A percentile compares a stretch with the other conserved stretches of the same genome.
These are phyloP conservation scores for Ceratocystis eucalypticola DNA, from an alignment of 2,329 filamentous ascomycete species.

Conservation along the genomic window DNA sequence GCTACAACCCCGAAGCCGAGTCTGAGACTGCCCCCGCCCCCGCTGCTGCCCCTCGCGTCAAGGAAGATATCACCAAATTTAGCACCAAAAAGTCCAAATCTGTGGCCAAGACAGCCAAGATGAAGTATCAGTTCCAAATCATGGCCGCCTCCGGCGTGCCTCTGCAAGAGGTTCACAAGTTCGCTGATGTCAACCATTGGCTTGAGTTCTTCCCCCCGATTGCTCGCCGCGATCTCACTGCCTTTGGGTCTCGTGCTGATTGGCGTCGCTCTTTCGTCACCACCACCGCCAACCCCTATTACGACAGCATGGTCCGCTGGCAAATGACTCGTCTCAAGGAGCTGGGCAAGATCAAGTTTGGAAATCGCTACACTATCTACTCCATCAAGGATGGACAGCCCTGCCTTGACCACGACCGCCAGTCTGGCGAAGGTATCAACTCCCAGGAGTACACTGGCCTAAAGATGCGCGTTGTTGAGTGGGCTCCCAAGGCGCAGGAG, in stretches of 20 bases:
- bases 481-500: constrained; percentile 62
- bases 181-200: constrained; percentile 86
- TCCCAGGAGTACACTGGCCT: constrained; percentile 87
- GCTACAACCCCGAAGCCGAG: constrained; percentile 51
- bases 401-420: constrained; percentile 37
- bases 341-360: constrained; percentile 84
- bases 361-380: constrained; percentile 87
- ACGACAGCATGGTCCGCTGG: constrained; percentile 90
- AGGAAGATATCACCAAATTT: constrained; percentile 84
- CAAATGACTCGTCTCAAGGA: constrained; percentile 90
- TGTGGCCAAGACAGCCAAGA: constrained; percentile 74
- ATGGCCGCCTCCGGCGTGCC: constrained; percentile 87
- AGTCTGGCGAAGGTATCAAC: constrained; percentile 38
- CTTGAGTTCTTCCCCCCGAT: constrained; percentile 64
- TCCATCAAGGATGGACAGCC: constrained; percentile 56
- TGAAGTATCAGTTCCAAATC: constrained; percentile 93
- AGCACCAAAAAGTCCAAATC: constrained; percentile 86
- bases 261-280: constrained; percentile 90
- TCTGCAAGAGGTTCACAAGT: constrained; percentile 77
- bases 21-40: constrained; percentile 31
- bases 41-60: constrained; percentile 49
- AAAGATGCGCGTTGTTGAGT: constrained; percentile 83
- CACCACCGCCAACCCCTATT: constrained; percentile 92
- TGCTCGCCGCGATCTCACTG: constrained; percentile 50
- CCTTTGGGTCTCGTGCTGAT: constrained; percentile 76